Evolutionary conservation across 176 grass and related monocot genomes (phyloP), one percentile per base, ranked within the genome.

Genomic region (Avena sativa): DNA sequence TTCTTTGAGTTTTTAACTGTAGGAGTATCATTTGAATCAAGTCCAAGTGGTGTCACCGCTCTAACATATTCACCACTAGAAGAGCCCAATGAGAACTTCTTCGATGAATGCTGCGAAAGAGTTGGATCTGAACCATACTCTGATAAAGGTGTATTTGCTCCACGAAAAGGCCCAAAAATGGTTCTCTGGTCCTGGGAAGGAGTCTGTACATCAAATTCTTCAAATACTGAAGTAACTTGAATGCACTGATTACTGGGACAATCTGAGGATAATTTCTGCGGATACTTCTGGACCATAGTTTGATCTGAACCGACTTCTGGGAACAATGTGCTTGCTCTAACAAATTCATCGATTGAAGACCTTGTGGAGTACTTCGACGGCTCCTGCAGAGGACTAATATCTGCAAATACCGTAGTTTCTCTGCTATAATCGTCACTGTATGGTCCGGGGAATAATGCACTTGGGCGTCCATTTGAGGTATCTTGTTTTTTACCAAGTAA

Each of bases 201-300:
- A 66, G 90, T 92, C 81, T 87, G 84, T 23, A 89, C 72, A 81
- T 70, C 89, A 50, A 91, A 88, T 10, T 84, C 82, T 80, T 85
- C 81, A 88, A 88, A 88, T 11, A 68, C 51, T 14, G 81, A 79
- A 81, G 51, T 28, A 75, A 51, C 67, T 25, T 23, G 36, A 87
- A 75, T 68, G 68, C 43, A 59, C 2, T 67, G 8, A 21, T 84
- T 80, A 66, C 67, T 87, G 62, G 76, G 69, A 68, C 67, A 76
- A 38, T 75, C 57, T 67, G 81, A 90, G 48, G 67, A 49, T 38
- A 84, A 43, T 38, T 84, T 87, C 48, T 84, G 75, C 19, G 74
- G 68, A 84, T 55, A 63, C 49, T 84, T 67, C 7, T 66, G 57
- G 55, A 75, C 40, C 23, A 40, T 58, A 75, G 75, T 75, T 13